These are phyloP conservation scores for Phaffomyces antillensis DNA, from an alignment of 805 yeast species.

Conservation along the genomic window DNA sequence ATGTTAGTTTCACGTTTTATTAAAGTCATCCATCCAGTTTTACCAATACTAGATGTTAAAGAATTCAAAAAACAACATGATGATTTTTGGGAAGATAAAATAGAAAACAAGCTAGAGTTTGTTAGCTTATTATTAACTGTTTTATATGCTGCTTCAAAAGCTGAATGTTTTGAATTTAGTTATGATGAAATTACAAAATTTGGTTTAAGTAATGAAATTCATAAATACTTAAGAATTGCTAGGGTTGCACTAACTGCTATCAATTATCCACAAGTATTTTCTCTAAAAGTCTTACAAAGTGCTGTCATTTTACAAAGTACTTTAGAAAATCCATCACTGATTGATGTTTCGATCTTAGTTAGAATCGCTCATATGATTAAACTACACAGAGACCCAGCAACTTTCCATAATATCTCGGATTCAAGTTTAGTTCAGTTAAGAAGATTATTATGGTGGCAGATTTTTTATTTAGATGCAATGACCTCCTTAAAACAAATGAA, in stretches of 20 bases:
- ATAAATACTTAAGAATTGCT: constrained; percentile 41
- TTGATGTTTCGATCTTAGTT: constrained; percentile 48
- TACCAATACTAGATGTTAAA: constrained; percentile 43
- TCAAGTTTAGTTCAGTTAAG: constrained; percentile 43
- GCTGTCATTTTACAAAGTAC: constrained; percentile 46
- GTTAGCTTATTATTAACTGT: constrained; percentile 45
- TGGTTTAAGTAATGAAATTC: constrained; percentile 36
- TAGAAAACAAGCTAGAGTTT: constrained; percentile 34
- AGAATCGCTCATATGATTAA: constrained; percentile 50
- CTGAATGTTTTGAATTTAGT: constrained; percentile 52
- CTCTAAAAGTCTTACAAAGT: constrained; percentile 35
- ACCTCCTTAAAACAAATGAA: constrained; percentile 49
- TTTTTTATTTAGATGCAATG: constrained; percentile 50
- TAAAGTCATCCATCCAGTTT: constrained; percentile 47
- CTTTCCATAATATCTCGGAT: constrained; percentile 42
- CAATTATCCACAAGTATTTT: constrained; percentile 41
- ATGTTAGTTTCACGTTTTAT: constrained; percentile 42
- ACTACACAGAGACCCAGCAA: constrained; percentile 54
- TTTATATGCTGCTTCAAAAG: constrained; percentile 50
- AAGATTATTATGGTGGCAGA: constrained; percentile 62
- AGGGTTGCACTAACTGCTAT: constrained; percentile 42
- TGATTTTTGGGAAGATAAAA: constrained; percentile 36
- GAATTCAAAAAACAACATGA: constrained; percentile 41
- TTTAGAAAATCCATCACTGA: constrained; percentile 48
- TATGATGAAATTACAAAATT: constrained; percentile 28